A percentile compares a stretch with the other conserved stretches of the same genome.
phyloP scores from a whole-genome alignment of 2,329 filamentous ascomycete species.

The Sclerotiophoma versabilis region DNA sequence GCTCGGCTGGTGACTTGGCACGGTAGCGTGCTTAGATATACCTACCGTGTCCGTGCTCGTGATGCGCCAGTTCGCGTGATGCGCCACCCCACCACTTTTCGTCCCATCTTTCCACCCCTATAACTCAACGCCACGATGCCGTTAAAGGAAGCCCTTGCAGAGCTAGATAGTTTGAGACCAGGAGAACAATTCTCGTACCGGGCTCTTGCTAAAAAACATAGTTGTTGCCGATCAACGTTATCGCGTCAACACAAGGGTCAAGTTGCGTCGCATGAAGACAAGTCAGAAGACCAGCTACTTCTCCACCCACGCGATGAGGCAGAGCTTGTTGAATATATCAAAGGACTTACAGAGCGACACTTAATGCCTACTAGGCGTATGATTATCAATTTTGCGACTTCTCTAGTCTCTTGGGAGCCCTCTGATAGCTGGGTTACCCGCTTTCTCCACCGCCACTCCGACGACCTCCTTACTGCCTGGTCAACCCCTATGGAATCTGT shows the following conservation, averaged over 20 bases:
- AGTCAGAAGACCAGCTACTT: not conserved
- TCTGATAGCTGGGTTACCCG: slow-evolving; percentile 13
- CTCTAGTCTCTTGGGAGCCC: not conserved
- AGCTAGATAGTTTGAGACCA: no score
- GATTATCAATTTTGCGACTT: not conserved
- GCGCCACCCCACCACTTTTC: no score
- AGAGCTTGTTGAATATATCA: not conserved
- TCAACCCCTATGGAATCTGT: slow-evolving; percentile 4
- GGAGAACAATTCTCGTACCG: no score
- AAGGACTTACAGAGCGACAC: not conserved
- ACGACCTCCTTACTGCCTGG: slow-evolving; percentile 11
- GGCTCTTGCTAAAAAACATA: no score
- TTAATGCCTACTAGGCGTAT: not conserved
- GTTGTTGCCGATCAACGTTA: no score
- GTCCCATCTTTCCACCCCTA: no score
- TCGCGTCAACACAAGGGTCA: no score
- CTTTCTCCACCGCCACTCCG: slow-evolving; percentile 14
- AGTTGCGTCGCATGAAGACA: not conserved
- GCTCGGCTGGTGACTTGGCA: no score
- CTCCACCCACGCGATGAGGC: not conserved
- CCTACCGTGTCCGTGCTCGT: no score
- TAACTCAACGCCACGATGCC: not conserved
- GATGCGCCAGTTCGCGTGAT: no score
- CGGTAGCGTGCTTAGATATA: no score
- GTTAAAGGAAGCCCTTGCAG: not conserved